phyloP scores from a whole-genome alignment of 2,329 filamentous ascomycete genomes.

The Ceratocystis albifundus region DNA sequence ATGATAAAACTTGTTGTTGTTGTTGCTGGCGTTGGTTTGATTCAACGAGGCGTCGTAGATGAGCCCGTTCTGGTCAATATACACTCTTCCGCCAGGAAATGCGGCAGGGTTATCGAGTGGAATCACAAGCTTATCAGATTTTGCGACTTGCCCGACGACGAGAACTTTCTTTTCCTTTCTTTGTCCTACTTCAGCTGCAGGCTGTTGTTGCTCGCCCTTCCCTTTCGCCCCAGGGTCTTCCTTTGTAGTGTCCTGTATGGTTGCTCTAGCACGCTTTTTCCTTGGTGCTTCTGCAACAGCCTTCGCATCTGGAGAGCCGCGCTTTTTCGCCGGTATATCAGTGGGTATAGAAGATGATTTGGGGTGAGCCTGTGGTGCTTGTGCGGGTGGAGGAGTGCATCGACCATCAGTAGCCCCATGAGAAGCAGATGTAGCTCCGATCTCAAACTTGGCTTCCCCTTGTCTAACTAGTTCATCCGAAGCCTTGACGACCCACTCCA shows the following conservation, averaged over 20 bases:
- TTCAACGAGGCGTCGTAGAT: slow-evolving; percentile 74
- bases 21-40: slow-evolving; percentile 58
- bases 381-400: neutral
- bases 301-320: neutral
- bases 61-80: slow-evolving; percentile 51
- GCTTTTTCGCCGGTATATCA: neutral
- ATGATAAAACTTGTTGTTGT: slow-evolving; percentile 77
- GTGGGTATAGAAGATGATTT: neutral
- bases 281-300: neutral
- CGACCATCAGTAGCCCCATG: neutral
- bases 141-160: slow-evolving; percentile 38
- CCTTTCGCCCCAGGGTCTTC: slow-evolving; percentile 25
- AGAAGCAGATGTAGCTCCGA: slow-evolving; percentile 23
- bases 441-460: slow-evolving; percentile 24
- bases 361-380: neutral
- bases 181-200: slow-evolving; percentile 28
- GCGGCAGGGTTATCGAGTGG: slow-evolving; percentile 40
- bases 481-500: slow-evolving; percentile 53
- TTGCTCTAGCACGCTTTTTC: neutral
- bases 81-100: slow-evolving; percentile 40
- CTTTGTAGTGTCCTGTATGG: slow-evolving; percentile 11
- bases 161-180: slow-evolving; percentile 29
- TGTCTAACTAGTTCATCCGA: slow-evolving; percentile 28
- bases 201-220: slow-evolving; percentile 26
- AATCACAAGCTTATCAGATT: slow-evolving; percentile 36